These are phyloP conservation scores for Trametes coccinea DNA, from an alignment of 768 basidiomycete species.

Conservation along the genomic window DNA sequence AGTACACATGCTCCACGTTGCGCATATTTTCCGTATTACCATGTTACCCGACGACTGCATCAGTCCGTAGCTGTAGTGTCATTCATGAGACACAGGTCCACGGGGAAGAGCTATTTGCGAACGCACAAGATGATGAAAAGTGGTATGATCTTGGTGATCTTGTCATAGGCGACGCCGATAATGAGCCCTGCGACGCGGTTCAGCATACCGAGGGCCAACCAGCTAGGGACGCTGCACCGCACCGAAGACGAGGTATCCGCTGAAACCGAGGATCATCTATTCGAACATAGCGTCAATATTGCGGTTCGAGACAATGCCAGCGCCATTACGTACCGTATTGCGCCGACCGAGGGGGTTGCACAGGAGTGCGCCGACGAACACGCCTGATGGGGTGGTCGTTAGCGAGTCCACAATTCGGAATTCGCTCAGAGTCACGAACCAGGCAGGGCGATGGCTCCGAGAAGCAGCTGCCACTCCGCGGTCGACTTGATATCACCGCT, in stretches of 20 bases:
- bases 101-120: background rate
- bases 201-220: background rate
- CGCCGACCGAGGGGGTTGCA: constrained; percentile 58
- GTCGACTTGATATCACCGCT: constrained; percentile 54
- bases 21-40: constrained; percentile 35
- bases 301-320: background rate
- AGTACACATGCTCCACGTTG: constrained; percentile 1
- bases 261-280: constrained; percentile 69
- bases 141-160: constrained; percentile 60
- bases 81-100: background rate
- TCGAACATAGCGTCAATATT: background rate
- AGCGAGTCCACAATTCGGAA: constrained; percentile 16
- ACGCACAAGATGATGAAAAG: constrained; percentile 69
- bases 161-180: constrained; percentile 61
- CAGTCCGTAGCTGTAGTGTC: constrained; percentile 55
- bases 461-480: constrained; percentile 70
- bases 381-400: constrained; percentile 27
- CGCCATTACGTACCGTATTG: constrained; percentile 47
- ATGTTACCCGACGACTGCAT: constrained; percentile 76
- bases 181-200: constrained; percentile 43
- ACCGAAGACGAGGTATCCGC: constrained; percentile 68
- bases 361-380: constrained; percentile 38
- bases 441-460: constrained; percentile 61
- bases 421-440: constrained; percentile 41
- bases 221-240: constrained; percentile 8